These are phyloP conservation scores for Bauhinia variegata DNA, from an alignment of 306 rosid genomes.

Conservation along the genomic window DNA sequence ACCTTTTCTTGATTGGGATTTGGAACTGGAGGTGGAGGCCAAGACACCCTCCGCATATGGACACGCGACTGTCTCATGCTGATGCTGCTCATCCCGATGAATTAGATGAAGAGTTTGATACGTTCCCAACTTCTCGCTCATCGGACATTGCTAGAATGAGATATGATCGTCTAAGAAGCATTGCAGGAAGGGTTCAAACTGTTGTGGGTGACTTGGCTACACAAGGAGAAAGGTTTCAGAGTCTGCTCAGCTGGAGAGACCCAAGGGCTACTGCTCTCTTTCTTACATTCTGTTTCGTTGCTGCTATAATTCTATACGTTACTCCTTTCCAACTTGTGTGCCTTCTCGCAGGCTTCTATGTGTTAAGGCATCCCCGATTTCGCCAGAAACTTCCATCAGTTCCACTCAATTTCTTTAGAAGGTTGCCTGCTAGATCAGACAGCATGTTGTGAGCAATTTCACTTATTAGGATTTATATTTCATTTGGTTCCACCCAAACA, in stretches of 20 bases:
- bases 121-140: conserved; percentile 73
- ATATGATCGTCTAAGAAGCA: conserved; percentile 80
- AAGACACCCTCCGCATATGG: conserved; percentile 92
- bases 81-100: conserved; percentile 85
- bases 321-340: conserved; percentile 81
- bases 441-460: conserved; percentile 63
- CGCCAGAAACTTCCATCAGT: conserved; percentile 77
- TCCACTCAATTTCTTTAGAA: conserved; percentile 81
- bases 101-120: conserved; percentile 80
- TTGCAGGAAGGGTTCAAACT: conserved; percentile 84
- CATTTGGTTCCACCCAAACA: too few relatives aligned
- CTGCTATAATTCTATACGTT: conserved; percentile 73
- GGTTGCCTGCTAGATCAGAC: conserved; percentile 91
- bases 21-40: conserved; percentile 88
- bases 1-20: conserved; percentile 85
- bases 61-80: conserved; percentile 79
- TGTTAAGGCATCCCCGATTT: conserved; percentile 78
- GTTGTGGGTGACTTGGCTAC: conserved; percentile 85
- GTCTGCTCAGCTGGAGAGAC: conserved; percentile 87
- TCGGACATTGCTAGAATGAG: conserved; percentile 73
- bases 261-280: conserved; percentile 84
- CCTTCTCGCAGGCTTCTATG: conserved; percentile 65
- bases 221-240: conserved; percentile 91
- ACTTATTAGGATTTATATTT: too few relatives aligned
- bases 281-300: conserved; percentile 64